A percentile compares a stretch with the other conserved stretches of the same genome.
phyloP scores from a whole-genome alignment of 2,329 filamentous ascomycete species.

The Knoxdaviesia capensis region DNA sequence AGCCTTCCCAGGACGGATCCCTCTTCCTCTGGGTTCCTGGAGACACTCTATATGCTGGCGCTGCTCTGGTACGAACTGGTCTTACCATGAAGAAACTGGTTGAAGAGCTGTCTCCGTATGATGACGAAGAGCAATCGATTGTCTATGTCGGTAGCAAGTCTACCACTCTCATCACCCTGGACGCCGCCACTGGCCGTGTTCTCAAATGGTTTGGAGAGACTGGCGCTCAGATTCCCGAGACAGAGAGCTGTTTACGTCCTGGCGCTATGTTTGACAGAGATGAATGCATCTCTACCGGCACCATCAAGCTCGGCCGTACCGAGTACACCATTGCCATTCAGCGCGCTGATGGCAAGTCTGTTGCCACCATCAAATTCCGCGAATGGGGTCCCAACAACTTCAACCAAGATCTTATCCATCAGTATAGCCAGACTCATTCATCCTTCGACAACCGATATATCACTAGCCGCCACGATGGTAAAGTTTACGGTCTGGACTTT shows the following conservation, averaged over 20 bases:
- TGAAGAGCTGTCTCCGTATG: conserved; percentile 63
- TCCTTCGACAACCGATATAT: conserved; percentile 81
- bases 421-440: conserved; percentile 37
- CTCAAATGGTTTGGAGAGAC: conserved; percentile 67
- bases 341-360: conserved; percentile 48
- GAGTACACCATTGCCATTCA: conserved; percentile 84
- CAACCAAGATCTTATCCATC: conserved; percentile 67
- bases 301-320: conserved; percentile 63
- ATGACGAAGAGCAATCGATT: conserved; percentile 53
- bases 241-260: conserved; percentile 55
- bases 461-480: conserved; percentile 69
- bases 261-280: conserved; percentile 47
- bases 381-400: conserved; percentile 91
- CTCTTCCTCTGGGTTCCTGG: conserved; percentile 73
- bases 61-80: conserved; percentile 41
- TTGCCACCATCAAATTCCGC: conserved; percentile 80
- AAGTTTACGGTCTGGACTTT: conserved; percentile 47
- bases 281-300: conserved; percentile 64
- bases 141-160: conserved; percentile 86
- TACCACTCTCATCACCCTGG: conserved; percentile 72
- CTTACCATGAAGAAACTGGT: conserved; percentile 72
- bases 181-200: conserved; percentile 67
- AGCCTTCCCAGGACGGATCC: conserved; percentile 70
- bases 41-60: conserved; percentile 3
- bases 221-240: conserved; percentile 45